phyloP scores from a whole-genome alignment of 495 filamentous ascomycete species.

The Sporormia fimetaria region DNA sequence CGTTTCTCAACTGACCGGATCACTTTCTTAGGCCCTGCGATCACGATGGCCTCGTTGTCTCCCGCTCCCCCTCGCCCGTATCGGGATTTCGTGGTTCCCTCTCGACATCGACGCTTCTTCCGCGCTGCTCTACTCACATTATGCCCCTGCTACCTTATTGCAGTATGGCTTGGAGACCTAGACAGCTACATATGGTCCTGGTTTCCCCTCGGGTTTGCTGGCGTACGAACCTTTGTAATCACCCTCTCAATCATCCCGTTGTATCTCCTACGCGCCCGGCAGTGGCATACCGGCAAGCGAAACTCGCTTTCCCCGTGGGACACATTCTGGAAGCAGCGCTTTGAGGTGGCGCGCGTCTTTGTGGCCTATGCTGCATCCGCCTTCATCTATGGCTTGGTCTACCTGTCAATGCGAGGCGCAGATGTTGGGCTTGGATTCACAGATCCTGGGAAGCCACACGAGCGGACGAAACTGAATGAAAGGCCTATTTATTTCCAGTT shows the following conservation, averaged over 20 bases:
- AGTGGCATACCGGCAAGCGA: conserved; percentile 66
- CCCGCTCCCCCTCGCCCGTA: conserved; percentile 44
- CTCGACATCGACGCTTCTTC: conserved; percentile 76
- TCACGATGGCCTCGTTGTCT: conserved; percentile 4
- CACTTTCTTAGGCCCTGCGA: no score
- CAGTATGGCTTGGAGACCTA: conserved; percentile 59
- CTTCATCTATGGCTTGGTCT: conserved; percentile 70
- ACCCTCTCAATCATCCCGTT: conserved; percentile 56
- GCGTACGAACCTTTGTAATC: conserved; percentile 58
- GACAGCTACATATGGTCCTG: conserved; percentile 62
- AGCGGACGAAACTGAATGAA: conserved; percentile 77
- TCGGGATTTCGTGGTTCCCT: conserved; percentile 81
- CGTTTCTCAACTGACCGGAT: no score
- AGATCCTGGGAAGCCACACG: conserved; percentile 50
- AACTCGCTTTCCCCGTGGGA: conserved; percentile 56
- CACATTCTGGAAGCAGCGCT: conserved; percentile 43
- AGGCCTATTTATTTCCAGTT: conserved; percentile 68
- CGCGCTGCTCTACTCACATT: conserved; percentile 56
- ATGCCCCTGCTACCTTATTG: conserved; percentile 60
- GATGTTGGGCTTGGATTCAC: conserved; percentile 69
- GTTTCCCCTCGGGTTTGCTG: conserved; percentile 69
- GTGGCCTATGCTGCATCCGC: conserved; percentile 52
- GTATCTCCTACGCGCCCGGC: conserved; percentile 74
- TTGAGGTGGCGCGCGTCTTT: conserved; percentile 34
- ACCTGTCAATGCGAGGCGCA: conserved; percentile 53